Base-by-base conservation (phyloP, 768 basidiomycete species). In the Leccinum incarnatum region DNA sequence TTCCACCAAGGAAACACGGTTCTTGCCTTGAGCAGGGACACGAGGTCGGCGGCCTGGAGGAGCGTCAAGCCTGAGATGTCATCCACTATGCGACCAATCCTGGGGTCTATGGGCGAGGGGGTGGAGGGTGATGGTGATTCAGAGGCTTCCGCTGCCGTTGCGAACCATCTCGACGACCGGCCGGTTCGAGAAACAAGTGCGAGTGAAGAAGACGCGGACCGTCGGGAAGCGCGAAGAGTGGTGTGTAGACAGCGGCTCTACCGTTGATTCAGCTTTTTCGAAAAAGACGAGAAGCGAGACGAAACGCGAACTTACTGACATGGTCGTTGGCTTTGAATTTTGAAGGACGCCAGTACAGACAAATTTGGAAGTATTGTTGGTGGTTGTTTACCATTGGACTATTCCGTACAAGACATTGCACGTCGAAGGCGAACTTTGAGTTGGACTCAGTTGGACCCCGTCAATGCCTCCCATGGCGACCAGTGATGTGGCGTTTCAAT, bases 1-100 rank as follows among this genome's bases (percentile, higher is more conserved):
- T 5, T 36, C 15, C 6, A 15, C 14, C 5, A 46, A 48, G 15
- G 9, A 37, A 40, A 36, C 10, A 5, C 10, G 7, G 30, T 29
- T 60, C 78, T 68, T 65, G 91, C 96, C 84, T 99, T 99, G 68
- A 99, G 81, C 32, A 88, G 79, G 1, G 91, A 78, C 49, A 98
- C 95, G 57, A 99, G 83, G 79, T 98, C 96, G 12, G 96, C 89
- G 6, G 96, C 96, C 73, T 98, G 95, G 58, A 99, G 78, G 56
- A 98, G 80, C 19, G 95, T 93, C 65, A 98, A 75, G 21, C 80
- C 76, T 5, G 94, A 91, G 65, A 99, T 98, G 72, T 93, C 89
- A 71, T 98, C 93, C 27, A 99, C 97, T 68, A 99, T 89, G 59
- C 84, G 83, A 51, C 77, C 78, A 63, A 99, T 81, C 66, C 81